phyloP scores from a whole-genome alignment of 352 stramenopile species.

The Pilasporangium apinafurcum region DNA sequence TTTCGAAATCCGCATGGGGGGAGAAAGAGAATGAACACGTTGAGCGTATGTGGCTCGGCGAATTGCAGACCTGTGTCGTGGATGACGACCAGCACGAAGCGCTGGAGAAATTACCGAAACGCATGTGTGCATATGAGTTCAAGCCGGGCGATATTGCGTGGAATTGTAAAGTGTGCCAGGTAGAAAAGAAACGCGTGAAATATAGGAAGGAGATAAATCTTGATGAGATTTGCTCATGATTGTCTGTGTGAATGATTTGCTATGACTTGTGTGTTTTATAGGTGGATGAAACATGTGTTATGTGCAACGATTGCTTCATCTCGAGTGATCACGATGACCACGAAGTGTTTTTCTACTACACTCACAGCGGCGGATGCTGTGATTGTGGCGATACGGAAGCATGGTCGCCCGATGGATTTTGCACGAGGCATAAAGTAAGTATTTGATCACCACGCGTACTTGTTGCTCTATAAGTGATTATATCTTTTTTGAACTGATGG shows the following conservation, averaged over 20 bases:
- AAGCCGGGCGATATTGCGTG: constrained; percentile 96
- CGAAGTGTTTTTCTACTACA: constrained; percentile 94
- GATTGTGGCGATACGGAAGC: constrained; percentile 97
- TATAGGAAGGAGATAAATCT: no score
- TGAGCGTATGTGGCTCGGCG: constrained; percentile 34
- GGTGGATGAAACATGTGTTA: constrained; percentile 93
- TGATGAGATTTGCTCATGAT: no score
- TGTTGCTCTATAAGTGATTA: not conserved
- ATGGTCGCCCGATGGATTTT: constrained; percentile 94
- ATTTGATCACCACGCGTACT: not conserved
- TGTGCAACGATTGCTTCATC: constrained; percentile 98
- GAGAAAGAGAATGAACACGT: constrained; percentile 53
- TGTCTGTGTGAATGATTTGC: not conserved
- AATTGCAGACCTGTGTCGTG: constrained; percentile 53
- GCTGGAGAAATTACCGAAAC: constrained; percentile 68
- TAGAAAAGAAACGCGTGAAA: no score
- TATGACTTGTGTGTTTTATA: constrained; percentile 31
- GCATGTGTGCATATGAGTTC: constrained; percentile 93
- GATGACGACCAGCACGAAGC: constrained; percentile 32
- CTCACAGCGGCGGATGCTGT: constrained; percentile 94
- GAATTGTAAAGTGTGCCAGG: constrained; percentile 91
- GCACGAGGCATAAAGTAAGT: constrained; percentile 86
- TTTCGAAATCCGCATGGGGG: constrained; percentile 28
- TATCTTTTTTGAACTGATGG: not conserved
- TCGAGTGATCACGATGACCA: constrained; percentile 91